Base-by-base conservation (phyloP, 2,329 filamentous ascomycete species). In the Beauveria pseudobassiana region DNA sequence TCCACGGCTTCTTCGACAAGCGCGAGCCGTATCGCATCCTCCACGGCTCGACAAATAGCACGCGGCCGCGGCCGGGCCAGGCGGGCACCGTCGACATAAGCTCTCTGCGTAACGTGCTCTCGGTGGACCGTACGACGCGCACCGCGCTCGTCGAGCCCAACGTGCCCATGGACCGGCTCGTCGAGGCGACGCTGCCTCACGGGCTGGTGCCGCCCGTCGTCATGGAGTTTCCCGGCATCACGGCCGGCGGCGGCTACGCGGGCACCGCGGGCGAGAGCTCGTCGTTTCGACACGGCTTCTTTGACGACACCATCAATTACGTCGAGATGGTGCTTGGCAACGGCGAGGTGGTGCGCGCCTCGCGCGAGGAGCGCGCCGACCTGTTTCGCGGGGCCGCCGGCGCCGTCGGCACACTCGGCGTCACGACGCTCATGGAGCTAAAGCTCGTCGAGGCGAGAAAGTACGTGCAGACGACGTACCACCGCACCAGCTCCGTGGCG, bases 31-130 rank as follows among this genome's bases (percentile, higher is more conserved):
- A 89, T 77, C 84, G 89, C 65, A 90, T 93, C 76, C 86, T 82
- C 72, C 89, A 92, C 77, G 89, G 89, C 67, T 87, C 85, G 46
- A 91, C 89, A 59, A 92, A 92, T 77, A 88, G 83, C 70, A 92
- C 89, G 52, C 85, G 82, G 5, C 81, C 81, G 67, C 63, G 71
- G 67, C 64, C 75, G 14, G 60, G 60, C 72, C 63, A 75, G 1
- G 58, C 67, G 43, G 65, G 66, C 65, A 63, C n/a, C 64, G 65
- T 92, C 66, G 87, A 91, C 75, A 91, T 89, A 68, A 85, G 84
- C 69, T 73, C 76, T 3, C 80, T 93, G 3, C 76, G 76, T 66
- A 77, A 86, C 71, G 86, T 93, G 28, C 76, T 93, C 40, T 75
- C 79, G 12, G 81, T 93, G 62, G 82, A 91, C 71, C 69, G 74